Evolutionary conservation across 495 filamentous ascomycete genomes (phyloP).

Genomic region (Talaromyces thailandensis): DNA sequence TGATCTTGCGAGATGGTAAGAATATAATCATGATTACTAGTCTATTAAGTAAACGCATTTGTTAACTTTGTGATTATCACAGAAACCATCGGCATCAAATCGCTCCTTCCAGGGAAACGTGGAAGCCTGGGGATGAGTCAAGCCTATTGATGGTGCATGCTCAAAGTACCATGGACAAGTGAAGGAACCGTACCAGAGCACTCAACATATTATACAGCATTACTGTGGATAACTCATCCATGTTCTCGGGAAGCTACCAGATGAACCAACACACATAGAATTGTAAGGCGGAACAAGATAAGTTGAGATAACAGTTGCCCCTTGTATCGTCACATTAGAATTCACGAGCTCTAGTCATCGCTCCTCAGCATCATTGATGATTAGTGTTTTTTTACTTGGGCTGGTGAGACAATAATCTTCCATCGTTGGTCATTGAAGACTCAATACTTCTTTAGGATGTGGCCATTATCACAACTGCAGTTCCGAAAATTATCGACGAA

Average conservation of each 20-base stretch:
- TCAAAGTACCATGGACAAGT: not conserved
- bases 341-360: too few species aligned
- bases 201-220: too few species aligned
- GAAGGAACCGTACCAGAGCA: too few species aligned
- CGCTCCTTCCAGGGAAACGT: not conserved
- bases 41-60: not conserved
- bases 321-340: too few species aligned
- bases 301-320: not conserved
- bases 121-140: not conserved
- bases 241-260: not conserved
- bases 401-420: not conserved
- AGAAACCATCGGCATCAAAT: not conserved
- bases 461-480: conserved; percentile 6
- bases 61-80: not conserved
- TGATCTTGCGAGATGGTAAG: not conserved
- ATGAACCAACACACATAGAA: not conserved
- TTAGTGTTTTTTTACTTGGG: not conserved
- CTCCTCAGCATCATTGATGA: not conserved
- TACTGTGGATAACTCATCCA: too few species aligned
- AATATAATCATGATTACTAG: not conserved
- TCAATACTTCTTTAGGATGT: not conserved
- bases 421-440: not conserved
- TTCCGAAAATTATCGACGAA: conserved; percentile 46
- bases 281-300: too few species aligned
- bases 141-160: not conserved